Evolutionary conservation across 192 early-diverging fungal species (phyloP).

Genomic region (Hyaloraphidium curvatum): DNA sequence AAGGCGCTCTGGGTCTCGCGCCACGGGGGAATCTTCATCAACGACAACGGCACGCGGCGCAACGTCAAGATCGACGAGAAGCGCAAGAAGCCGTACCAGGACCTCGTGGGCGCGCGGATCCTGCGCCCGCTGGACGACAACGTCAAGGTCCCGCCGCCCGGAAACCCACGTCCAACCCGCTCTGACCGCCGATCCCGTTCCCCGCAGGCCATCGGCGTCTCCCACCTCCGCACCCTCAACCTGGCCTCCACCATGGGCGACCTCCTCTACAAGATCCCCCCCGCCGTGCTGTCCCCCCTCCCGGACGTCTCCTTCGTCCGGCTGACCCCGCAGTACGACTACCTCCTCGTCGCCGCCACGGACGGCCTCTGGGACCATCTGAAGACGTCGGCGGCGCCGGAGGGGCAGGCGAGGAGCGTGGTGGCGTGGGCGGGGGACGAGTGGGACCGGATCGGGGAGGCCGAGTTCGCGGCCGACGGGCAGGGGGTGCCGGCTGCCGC

Average conservation of each 20-base stretch:
- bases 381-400: conserved; percentile 9
- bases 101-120: conserved; percentile 26
- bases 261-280: conserved; percentile 37
- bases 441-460: conserved; percentile 7
- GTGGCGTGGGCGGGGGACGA: conserved; percentile 8
- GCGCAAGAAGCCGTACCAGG: conserved; percentile 18
- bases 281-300: conserved; percentile 22
- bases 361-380: conserved; percentile 45
- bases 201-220: conserved; percentile 23
- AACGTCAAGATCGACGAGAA: conserved; percentile 12
- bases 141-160: conserved; percentile 12
- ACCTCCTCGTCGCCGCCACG: conserved; percentile 27
- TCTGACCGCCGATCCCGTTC: too few species aligned
- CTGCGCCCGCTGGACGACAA: conserved; percentile 24
- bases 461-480: conserved; percentile 3
- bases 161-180: too few species aligned
- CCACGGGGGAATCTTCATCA: conserved; percentile 30
- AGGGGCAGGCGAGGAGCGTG: conserved; percentile 11
- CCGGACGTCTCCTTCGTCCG: conserved; percentile 30
- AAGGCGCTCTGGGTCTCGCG: conserved; percentile 29
- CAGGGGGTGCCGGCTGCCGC: not conserved
- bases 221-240: conserved; percentile 33
- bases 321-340: conserved; percentile 14
- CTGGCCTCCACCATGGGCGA: conserved; percentile 42
- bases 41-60: conserved; percentile 21